Percentiles rank a stretch among this genome's conserved stretches.
Evolutionary conservation across 805 yeast genomes (phyloP).

Genomic region (Starmera dryadoides): DNA sequence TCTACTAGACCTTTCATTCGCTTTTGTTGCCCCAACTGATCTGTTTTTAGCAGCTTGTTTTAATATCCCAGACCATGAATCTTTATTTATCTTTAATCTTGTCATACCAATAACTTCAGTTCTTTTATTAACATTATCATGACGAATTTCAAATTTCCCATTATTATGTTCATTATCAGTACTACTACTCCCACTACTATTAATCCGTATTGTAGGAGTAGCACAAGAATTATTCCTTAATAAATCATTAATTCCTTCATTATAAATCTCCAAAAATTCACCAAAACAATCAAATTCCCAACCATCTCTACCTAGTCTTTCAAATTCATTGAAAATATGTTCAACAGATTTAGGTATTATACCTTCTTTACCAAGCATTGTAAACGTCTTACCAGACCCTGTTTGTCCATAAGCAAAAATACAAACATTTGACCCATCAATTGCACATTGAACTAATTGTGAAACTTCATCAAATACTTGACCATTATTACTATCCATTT

Average conservation of each 20-base stretch:
- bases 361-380: constrained; percentile 79
- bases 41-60: constrained; percentile 52
- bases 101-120: constrained; percentile 60
- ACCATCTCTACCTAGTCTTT: constrained; percentile 44
- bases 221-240: constrained; percentile 24
- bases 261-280: constrained; percentile 84
- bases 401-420: constrained; percentile 97
- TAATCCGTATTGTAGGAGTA: neutral
- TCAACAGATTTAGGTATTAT: constrained; percentile 71
- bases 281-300: constrained; percentile 62
- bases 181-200: constrained; percentile 1
- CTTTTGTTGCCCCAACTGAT: constrained; percentile 72
- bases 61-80: constrained; percentile 29
- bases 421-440: constrained; percentile 89
- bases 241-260: constrained; percentile 72
- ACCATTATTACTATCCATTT: constrained; percentile 40
- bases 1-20: constrained; percentile 82
- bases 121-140: constrained; percentile 43
- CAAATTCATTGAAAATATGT: constrained; percentile 45
- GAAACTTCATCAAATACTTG: constrained; percentile 80
- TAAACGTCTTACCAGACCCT: constrained; percentile 88
- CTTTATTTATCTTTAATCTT: constrained; percentile 20
- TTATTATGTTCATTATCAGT: constrained; percentile 8
- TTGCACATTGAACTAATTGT: constrained; percentile 75
- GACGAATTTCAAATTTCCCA: constrained; percentile 61